These are phyloP conservation scores for Hordeum marinum DNA, from an alignment of 176 grass and related monocot genomes.

Conservation along the genomic window DNA sequence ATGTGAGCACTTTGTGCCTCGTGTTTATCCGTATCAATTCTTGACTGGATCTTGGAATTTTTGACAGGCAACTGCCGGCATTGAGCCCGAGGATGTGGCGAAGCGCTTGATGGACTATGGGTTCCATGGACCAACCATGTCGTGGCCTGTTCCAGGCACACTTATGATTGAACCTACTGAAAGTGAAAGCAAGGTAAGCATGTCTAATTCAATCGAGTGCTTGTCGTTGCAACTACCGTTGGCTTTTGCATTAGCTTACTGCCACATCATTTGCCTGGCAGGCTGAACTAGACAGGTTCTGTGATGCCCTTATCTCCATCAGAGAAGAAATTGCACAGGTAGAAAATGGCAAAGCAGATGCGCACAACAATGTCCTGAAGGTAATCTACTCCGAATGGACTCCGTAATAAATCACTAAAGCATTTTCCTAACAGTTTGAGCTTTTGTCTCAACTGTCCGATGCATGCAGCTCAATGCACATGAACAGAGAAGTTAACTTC, in stretches of 20 bases:
- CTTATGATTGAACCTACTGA: conserved; percentile 99
- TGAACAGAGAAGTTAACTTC: not conserved
- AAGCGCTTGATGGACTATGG: conserved; percentile 98
- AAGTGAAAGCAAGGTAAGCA: conserved; percentile 95
- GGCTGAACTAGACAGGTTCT: conserved; percentile 98
- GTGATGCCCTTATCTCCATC: conserved; percentile 96
- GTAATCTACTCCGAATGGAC: conserved; percentile 31
- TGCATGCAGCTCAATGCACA: not conserved
- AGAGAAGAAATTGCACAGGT: conserved; percentile 91
- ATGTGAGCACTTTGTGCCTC: not conserved
- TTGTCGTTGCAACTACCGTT: not conserved
- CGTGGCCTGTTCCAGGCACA: conserved; percentile 97
- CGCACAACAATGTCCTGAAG: conserved; percentile 91
- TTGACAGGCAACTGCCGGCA: conserved; percentile 74
- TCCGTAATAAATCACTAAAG: not conserved
- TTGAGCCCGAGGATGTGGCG: conserved; percentile 95
- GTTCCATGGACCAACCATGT: conserved; percentile 97
- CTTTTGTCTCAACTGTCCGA: not conserved
- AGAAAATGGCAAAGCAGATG: conserved; percentile 84
- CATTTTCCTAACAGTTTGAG: not conserved
- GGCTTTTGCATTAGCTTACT: conserved; percentile 21
- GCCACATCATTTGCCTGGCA: conserved; percentile 37
- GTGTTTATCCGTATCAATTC: not conserved
- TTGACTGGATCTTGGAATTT: conserved; percentile 6
- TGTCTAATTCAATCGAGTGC: not conserved